These are phyloP conservation scores for Cicer cuneatum DNA, from an alignment of 306 rosid genomes.

Conservation along the genomic window DNA sequence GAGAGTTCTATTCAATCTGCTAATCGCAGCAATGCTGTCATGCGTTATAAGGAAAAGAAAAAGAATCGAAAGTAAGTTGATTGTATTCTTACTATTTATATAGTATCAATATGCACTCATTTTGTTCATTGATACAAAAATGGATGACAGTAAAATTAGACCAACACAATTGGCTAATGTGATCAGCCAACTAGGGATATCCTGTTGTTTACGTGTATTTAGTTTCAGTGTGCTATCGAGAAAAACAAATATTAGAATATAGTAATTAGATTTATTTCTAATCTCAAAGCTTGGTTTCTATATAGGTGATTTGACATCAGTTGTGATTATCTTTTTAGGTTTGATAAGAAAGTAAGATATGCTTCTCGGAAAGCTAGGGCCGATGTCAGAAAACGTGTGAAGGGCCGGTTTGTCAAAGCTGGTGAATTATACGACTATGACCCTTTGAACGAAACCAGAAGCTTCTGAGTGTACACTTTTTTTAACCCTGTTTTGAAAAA, in stretches of 20 bases:
- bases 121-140: too few relatives aligned
- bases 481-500: slow-evolving; percentile 59
- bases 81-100: slow-evolving; percentile 17
- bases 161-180: slow-evolving; percentile 4
- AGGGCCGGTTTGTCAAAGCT: slow-evolving; percentile 95
- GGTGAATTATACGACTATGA: slow-evolving; percentile 92
- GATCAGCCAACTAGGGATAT: slow-evolving; percentile 19
- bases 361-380: slow-evolving; percentile 97
- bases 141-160: neutral
- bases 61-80: slow-evolving; percentile 79
- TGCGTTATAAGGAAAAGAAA: slow-evolving; percentile 98
- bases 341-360: slow-evolving; percentile 86
- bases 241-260: neutral
- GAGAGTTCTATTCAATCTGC: slow-evolving; percentile 74
- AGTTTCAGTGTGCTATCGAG: neutral
- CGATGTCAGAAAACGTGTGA: slow-evolving; percentile 87
- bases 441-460: slow-evolving; percentile 83
- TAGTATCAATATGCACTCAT: neutral
- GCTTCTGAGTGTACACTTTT: slow-evolving; percentile 74
- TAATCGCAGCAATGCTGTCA: slow-evolving; percentile 84
- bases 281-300: slow-evolving; percentile 15
- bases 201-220: neutral
- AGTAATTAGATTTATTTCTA: slow-evolving; percentile 19
- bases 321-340: slow-evolving; percentile 54
- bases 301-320: slow-evolving; percentile 29